Evolutionary conservation across 148 eudicot genomes (phyloP), one percentile per base, ranked within the genome.

Genomic region (Chenopodium quinoa): DNA sequence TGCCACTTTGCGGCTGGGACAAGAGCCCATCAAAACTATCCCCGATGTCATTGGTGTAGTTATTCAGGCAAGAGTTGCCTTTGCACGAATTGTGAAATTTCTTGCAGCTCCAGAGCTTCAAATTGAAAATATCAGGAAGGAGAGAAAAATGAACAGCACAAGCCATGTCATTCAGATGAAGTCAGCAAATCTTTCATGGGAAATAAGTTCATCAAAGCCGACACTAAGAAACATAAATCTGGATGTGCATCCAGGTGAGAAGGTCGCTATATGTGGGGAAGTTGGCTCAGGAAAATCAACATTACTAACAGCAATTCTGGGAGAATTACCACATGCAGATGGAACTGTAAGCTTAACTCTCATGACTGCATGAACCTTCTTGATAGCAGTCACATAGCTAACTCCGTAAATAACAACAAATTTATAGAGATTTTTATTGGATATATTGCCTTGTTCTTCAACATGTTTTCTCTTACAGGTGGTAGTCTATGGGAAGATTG

Each of bases 61-160:
- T 78, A 94, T 94, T 83, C 97, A 94, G 81, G 97, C 97, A 6
- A 91, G 87, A 79, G 95, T 94, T 47, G 90, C 98, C 8, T 94
- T 91, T 79, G 76, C 81, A 9, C 80, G 98, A 82, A 88, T 94
- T 52, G 89, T 90, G 75, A 86, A 83, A 58, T 94, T 94, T 80
- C 90, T 94, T 12, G 95, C 90, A 81, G 94, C 97, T 2, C 90
- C 91, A 9, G 98, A 94, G 93, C 82, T 94, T 80, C 91, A 93
- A 63, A 79, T 58, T 83, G 84, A 80, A 63, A 87, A 78, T 74
- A 89, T 88, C 27, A 75, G 92, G 78, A 83, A 58, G 70, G 85
- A 87, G 73, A 56, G 83, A 31, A 80, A 75, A 23, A 25, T 2
- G 32, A 75, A 50, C 54, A 82, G 79, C 68, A 19, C 12, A 23